These are phyloP conservation scores for Flaveria bidentis DNA, from an alignment of 129 eudicot species.

Conservation along the genomic window DNA sequence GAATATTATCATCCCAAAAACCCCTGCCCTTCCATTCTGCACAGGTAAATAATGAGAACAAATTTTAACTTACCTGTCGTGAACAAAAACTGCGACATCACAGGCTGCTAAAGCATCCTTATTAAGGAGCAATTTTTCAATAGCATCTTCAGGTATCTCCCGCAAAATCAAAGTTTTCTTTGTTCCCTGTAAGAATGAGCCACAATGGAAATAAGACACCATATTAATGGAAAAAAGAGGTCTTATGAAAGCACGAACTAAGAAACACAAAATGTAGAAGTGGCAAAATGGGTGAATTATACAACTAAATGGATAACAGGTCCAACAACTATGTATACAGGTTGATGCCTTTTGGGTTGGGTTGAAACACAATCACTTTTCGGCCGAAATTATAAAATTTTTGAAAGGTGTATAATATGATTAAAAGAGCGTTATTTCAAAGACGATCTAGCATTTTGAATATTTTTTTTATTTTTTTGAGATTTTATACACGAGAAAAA, in stretches of 20 bases:
- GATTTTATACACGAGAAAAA: too few relatives aligned
- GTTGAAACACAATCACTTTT: too few relatives aligned
- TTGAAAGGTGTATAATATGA: neutral
- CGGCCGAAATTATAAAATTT: too few relatives aligned
- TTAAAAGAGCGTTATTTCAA: neutral
- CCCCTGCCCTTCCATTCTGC: neutral
- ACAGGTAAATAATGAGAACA: constrained; percentile 5
- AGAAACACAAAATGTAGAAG: neutral
- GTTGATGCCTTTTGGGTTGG: too few relatives aligned
- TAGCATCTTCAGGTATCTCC: constrained; percentile 81
- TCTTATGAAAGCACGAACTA: neutral
- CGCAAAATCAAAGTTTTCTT: constrained; percentile 78
- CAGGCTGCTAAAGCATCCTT: constrained; percentile 87
- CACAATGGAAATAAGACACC: neutral
- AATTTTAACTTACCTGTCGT: constrained; percentile 65
- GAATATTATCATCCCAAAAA: too few relatives aligned
- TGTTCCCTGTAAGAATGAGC: constrained; percentile 49
- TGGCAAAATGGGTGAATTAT: too few relatives aligned
- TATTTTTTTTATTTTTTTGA: too few relatives aligned
- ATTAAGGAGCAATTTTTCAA: constrained; percentile 45
- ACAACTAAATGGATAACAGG: too few relatives aligned
- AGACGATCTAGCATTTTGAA: neutral
- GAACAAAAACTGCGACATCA: constrained; percentile 85
- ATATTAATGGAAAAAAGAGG: neutral
- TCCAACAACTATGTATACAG: too few relatives aligned